Evolutionary conservation across 371 early-diverging fungal genomes (phyloP).

Genomic region (Fennellomyces sp.): DNA sequence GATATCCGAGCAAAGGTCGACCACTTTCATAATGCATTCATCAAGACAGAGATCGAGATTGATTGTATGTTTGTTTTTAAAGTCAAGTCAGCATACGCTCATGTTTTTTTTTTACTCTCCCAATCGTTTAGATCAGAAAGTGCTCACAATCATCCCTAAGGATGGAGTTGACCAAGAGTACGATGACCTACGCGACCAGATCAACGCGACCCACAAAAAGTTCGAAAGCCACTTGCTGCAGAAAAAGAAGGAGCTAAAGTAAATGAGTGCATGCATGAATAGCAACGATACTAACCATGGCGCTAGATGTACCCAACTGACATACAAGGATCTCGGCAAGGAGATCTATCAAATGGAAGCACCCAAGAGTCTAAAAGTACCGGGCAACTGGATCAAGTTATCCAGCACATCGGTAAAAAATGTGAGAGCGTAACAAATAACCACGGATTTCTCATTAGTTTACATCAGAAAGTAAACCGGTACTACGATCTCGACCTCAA

Average conservation of each 20-base stretch:
- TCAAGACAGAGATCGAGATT: conserved; percentile 71
- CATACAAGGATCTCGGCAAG: conserved; percentile 92
- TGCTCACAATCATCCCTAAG: conserved; percentile 68
- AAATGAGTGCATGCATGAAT: conserved; percentile 7
- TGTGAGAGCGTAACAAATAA: background rate
- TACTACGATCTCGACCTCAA: conserved; percentile 84
- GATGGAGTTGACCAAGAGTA: conserved; percentile 78
- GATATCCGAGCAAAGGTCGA: conserved; percentile 54
- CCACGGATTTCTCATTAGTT: background rate
- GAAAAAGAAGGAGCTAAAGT: conserved; percentile 64
- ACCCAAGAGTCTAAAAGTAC: conserved; percentile 78
- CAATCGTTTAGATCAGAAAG: conserved; percentile 45
- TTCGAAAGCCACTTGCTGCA: conserved; percentile 71
- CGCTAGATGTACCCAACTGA: conserved; percentile 50
- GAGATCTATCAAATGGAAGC: conserved; percentile 96
- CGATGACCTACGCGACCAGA: conserved; percentile 61
- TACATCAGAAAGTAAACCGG: conserved; percentile 72
- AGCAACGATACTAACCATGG: background rate
- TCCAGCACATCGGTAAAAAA: conserved; percentile 73
- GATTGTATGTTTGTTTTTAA: conserved; percentile 38
- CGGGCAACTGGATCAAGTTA: conserved; percentile 77
- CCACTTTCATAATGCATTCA: conserved; percentile 76
- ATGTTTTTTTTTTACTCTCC: too few relatives aligned
- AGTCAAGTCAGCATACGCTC: too few relatives aligned
- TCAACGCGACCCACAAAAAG: conserved; percentile 62